These are phyloP conservation scores for Cairneyella variabilis DNA, from an alignment of 495 filamentous ascomycete genomes.

Conservation along the genomic window DNA sequence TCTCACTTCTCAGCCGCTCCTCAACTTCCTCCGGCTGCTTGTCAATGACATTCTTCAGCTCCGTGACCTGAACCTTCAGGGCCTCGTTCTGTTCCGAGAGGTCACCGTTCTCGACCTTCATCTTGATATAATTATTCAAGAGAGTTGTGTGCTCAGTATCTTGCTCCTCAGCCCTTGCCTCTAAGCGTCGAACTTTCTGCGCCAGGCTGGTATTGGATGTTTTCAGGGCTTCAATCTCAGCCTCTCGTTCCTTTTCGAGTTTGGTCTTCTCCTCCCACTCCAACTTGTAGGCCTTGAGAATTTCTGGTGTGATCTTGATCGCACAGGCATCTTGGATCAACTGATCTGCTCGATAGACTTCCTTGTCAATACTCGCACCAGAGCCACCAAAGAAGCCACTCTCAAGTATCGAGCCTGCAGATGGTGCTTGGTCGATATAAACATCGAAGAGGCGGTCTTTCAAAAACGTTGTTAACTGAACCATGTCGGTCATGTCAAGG, in stretches of 20 bases:
- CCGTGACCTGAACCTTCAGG: constrained; percentile 73
- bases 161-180: constrained; percentile 83
- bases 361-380: constrained; percentile 79
- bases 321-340: constrained; percentile 91
- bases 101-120: constrained; percentile 91
- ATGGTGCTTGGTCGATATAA: constrained; percentile 91
- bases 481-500: constrained; percentile 89
- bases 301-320: constrained; percentile 77
- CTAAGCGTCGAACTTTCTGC: constrained; percentile 71
- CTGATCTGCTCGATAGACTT: constrained; percentile 90
- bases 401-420: constrained; percentile 82
- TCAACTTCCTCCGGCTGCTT: constrained; percentile 89
- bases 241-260: constrained; percentile 72
- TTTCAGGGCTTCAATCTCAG: constrained; percentile 73
- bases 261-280: constrained; percentile 92
- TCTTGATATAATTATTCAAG: constrained; percentile 82
- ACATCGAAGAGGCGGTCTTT: constrained; percentile 94
- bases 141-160: constrained; percentile 92
- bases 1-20: constrained; percentile 72
- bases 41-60: constrained; percentile 80
- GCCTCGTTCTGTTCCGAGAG: constrained; percentile 85
- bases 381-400: constrained; percentile 96
- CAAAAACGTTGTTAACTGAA: constrained; percentile 75
- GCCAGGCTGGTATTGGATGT: constrained; percentile 60
- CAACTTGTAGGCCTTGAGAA: constrained; percentile 70